Evolutionary conservation across 352 stramenopile species (phyloP).

Genomic region (Pseudoperonospora humuli): DNA sequence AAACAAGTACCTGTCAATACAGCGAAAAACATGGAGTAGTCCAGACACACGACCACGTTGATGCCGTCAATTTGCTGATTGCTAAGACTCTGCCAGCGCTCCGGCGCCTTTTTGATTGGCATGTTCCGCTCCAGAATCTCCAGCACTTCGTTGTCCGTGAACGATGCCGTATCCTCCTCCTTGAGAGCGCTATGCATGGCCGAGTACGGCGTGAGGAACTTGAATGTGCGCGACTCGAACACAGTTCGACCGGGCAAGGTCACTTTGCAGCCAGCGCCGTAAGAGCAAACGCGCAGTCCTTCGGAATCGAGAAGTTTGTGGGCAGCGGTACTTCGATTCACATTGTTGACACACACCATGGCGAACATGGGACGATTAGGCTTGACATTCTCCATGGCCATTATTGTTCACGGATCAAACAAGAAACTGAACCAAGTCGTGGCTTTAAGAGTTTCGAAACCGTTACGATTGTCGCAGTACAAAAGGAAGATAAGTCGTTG

Average conservation of each 20-base stretch:
- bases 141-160: slow-evolving; percentile 57
- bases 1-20: slow-evolving; percentile 43
- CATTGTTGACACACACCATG: slow-evolving; percentile 84
- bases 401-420: too few relatives aligned
- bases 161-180: slow-evolving; percentile 42
- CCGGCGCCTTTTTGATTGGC: slow-evolving; percentile 49
- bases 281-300: slow-evolving; percentile 65
- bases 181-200: slow-evolving; percentile 48
- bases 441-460: too few relatives aligned
- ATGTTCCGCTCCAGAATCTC: slow-evolving; percentile 70
- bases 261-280: slow-evolving; percentile 52
- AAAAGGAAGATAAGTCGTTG: too few relatives aligned
- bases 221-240: slow-evolving; percentile 36
- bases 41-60: slow-evolving; percentile 75
- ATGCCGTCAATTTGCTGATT: slow-evolving; percentile 54
- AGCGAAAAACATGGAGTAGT: slow-evolving; percentile 71
- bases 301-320: slow-evolving; percentile 45
- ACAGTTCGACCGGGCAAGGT: slow-evolving; percentile 42
- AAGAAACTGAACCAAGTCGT: too few relatives aligned
- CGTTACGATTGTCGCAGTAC: too few relatives aligned
- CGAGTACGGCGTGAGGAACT: slow-evolving; percentile 66
- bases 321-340: slow-evolving; percentile 77
- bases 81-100: slow-evolving; percentile 69
- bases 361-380: slow-evolving; percentile 36
- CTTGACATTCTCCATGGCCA: slow-evolving; percentile 8